Evolutionary conservation across 306 rosid species (phyloP), one percentile per base, ranked within the genome.

Genomic region (Fagus crenata): DNA sequence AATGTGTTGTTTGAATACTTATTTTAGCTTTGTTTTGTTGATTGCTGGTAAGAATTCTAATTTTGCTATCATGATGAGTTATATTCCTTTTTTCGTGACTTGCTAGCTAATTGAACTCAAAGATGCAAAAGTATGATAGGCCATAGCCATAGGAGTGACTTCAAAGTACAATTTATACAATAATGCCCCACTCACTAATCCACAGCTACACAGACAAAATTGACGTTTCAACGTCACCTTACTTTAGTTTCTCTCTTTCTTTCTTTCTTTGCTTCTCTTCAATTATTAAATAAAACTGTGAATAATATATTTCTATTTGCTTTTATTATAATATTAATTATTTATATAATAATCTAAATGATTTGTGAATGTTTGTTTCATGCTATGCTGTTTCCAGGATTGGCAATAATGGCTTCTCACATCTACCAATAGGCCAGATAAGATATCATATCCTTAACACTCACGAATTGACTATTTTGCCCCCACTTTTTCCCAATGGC

Each of bases 401-500:
- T 63, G 75, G 68, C 81, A 76, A 69, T 81, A 76, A 83, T 79
- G 85, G 85, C 36, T 63, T 71, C 76, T 78, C 68, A 83, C 81
- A 70, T 71, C 82, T 68, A 37, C 60, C 33, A 73, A 67, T 75
- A 37, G 54, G 7, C 71, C 15, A 49, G 40, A 53, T 17, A 6
- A 37, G 71, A 65, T 15, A 37, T 15, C 15, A 4, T 67, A 41
- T 77, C 22, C 64, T 33, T 63, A 2, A 61, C 40, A 61, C 49
- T 42, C 35, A 56, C 41, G 14, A 58, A 69, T 43, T 82, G 78
- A 71, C 92, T 74, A 22, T 59, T 83, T 77, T 83, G 86, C 75
- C 90, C 86, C 80, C 64, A 1, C 74, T 68, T 77, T 51, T 32
- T 39, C 81, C 65, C 58, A 81, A 93, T 93, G 97, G 84, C 87